phyloP scores from a whole-genome alignment of 2,329 filamentous ascomycete species.

The Colletotrichum sansevieriae region DNA sequence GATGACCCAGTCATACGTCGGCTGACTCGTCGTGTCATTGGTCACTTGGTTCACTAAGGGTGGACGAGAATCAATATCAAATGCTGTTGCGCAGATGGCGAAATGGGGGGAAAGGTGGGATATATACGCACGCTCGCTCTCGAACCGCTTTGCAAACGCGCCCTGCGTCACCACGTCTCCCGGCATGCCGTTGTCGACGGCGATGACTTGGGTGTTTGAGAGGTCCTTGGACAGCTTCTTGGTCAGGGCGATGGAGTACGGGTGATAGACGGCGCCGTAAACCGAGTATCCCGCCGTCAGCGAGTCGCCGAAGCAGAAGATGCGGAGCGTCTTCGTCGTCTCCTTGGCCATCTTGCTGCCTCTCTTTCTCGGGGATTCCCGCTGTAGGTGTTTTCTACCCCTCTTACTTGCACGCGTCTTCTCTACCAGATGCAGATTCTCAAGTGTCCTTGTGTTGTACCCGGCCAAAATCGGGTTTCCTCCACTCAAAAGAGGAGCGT shows the following conservation, averaged over 20 bases:
- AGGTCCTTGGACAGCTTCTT: constrained; percentile 61
- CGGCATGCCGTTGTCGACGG: constrained; percentile 61
- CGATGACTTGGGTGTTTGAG: constrained; percentile 55
- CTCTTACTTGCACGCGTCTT: too few relatives aligned
- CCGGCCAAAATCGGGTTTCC: too few relatives aligned
- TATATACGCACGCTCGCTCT: constrained; percentile 52
- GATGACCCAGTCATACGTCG: constrained; percentile 70
- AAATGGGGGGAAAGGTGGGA: not conserved
- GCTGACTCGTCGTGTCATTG: constrained; percentile 59
- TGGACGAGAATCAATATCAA: constrained; percentile 17
- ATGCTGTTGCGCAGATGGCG: too few relatives aligned
- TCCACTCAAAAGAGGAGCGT: too few relatives aligned
- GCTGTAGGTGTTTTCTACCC: not conserved
- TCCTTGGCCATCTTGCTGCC: constrained; percentile 18
- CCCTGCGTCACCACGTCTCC: constrained; percentile 62
- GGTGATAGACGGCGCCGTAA: constrained; percentile 59
- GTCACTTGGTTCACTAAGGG: constrained; percentile 39
- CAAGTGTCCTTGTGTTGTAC: too few relatives aligned
- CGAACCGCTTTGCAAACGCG: constrained; percentile 50
- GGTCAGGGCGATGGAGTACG: constrained; percentile 66
- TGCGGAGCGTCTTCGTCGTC: constrained; percentile 56
- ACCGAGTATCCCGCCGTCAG: constrained; percentile 69
- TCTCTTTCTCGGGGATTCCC: not conserved
- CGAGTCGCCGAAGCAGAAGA: constrained; percentile 76
- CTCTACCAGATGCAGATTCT: too few relatives aligned